Base-by-base conservation (phyloP, 75 land plant species). In the Sequoia sempervirens region DNA sequence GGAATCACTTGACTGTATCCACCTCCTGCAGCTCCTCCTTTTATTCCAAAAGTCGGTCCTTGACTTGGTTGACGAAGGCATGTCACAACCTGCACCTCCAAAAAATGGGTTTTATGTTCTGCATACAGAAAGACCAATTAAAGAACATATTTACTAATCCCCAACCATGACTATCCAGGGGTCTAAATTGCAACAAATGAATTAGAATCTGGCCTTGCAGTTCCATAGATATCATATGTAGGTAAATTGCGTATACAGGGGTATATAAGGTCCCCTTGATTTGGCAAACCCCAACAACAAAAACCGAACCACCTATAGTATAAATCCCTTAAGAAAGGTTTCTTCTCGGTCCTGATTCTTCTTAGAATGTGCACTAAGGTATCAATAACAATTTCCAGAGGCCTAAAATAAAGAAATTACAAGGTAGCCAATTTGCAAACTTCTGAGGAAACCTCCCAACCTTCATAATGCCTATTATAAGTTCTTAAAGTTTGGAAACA, bases 31-130 rank as follows among this genome's bases (percentile, higher is more conserved):
- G 99, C 99, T 76, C 99, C 99, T 28, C 96, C 99, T 85, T 97
- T 97, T 84, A 97, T 97, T 79, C 99, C 99, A 89, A 97, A 97
- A n/a, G 99, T 95, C 40, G 98, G 99, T 40, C 99, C 99, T 88
- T 97, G 99, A 75, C 98, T 95, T 82, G 98, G 99, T 86, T 97
- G 98, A 68, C 99, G 93, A 36, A 97, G 82, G 81, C 97, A 95
- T n/a, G 99, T 95, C 50, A 97, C 93, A 68, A 97, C 99, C 99
- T 97, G 79, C 79, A 76, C 8, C 11, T 15, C n/a, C 23, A 40
- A 76, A 17, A 41, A 61, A 61, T 20, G 9, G 13, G 79, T 20
- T 76, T 38, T 40, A 23, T 40, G n/a, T 76, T 76, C 43, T 5
- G 7, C 79, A 76, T 20, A 76, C n/a, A 41, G 46, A 38, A 2